Base-by-base conservation (phyloP, 1,284 basidiomycete genomes). In the Rhodotorula sp. region DNA sequence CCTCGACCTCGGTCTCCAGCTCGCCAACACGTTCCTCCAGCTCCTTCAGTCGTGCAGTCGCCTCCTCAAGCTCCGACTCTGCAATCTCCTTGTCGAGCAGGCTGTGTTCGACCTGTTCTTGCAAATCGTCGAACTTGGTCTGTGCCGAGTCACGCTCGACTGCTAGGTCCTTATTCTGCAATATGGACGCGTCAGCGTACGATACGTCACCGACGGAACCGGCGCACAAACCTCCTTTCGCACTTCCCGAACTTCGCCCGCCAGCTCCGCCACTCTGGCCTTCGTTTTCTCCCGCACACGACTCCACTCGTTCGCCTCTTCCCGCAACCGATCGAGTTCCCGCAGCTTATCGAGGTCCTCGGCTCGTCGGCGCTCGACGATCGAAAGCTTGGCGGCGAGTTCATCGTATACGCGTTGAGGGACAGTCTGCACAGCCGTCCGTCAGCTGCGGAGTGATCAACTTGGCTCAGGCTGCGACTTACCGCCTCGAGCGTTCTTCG, bases 51-150 rank as follows among this genome's bases (percentile, higher is more conserved):
- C 84, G 86, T 80, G 96, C 94, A 72, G 85, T 89, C 63, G 89
- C 79, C 53, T 88, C 87, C 71, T 90, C 90, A 40, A 94, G 76
- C 75, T 94, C 91, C 0, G 83, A 80, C 78, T 92, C 88, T 0
- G 89, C 95, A 62, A 99, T 89, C 80, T 99, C 96, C 80, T 94
- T 93, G 80, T 99, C 96, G 72, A 99, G 81, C 83, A 92, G 92
- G 5, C 88, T 85, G 87, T 98, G 93, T 81, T 99, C 96, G 48
- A 98, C 82, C 51, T 69, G 65, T 20, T 71, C 71, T 11, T 64
- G 55, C 4, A 76, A 55, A 51, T 76, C 68, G 7, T 64, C 65
- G 26, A 65, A 58, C 15, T 63, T 69, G 40, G 46, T 46, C 28
- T 59, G 44, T 16, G 56, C 47, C 3, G 59, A 44, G 22, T 67